Evolutionary conservation across 2,329 filamentous ascomycete species (phyloP).

Genomic region (Rutstroemia sp.): DNA sequence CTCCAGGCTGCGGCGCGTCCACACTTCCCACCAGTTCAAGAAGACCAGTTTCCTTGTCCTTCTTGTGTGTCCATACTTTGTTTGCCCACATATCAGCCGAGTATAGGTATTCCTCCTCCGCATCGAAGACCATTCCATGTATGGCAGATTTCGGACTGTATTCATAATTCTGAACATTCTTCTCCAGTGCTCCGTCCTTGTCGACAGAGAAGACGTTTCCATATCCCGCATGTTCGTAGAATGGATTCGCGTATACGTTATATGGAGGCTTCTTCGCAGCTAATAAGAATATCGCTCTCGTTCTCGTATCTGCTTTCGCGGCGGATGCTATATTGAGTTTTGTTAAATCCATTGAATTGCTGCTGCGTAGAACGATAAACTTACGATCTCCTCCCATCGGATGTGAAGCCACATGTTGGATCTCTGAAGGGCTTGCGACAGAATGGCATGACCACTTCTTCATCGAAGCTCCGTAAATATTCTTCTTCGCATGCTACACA

Average conservation of each 20-base stretch:
- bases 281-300: constrained; percentile 81
- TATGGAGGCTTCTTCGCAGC: constrained; percentile 71
- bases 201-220: constrained; percentile 69
- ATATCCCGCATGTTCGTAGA: constrained; percentile 77
- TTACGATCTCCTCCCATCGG: constrained; percentile 69
- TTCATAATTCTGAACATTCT: constrained; percentile 65
- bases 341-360: constrained; percentile 1
- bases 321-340: constrained; percentile 47
- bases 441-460: constrained; percentile 86
- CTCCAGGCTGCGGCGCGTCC: constrained; percentile 60
- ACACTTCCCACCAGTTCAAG: constrained; percentile 65
- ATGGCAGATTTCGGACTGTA: constrained; percentile 65
- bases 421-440: constrained; percentile 67
- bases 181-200: constrained; percentile 45
- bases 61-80: constrained; percentile 79
- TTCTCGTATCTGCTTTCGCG: constrained; percentile 64
- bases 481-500: constrained; percentile 66
- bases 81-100: constrained; percentile 72
- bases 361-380: constrained; percentile 25
- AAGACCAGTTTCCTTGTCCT: constrained; percentile 51
- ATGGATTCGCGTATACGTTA: constrained; percentile 82
- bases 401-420: constrained; percentile 67
- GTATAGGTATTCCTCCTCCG: constrained; percentile 67
- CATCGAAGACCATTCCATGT: constrained; percentile 77
- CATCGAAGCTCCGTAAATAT: constrained; percentile 85